Percentiles rank a stretch among this genome's conserved stretches.
phyloP scores from a whole-genome alignment of 352 stramenopile genomes.

The Lagenidium giganteum region DNA sequence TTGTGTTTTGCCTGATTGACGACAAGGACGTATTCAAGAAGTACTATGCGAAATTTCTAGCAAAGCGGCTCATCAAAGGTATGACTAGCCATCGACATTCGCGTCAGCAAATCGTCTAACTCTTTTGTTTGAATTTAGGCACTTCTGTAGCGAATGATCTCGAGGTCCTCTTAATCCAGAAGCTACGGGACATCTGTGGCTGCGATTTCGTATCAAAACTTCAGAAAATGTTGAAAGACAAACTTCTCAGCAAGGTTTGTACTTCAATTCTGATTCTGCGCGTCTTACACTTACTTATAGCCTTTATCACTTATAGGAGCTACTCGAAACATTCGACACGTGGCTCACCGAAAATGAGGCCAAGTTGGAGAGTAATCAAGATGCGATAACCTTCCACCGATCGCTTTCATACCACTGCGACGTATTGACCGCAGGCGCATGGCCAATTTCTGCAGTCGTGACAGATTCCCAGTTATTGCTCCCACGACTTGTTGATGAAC shows the following conservation, averaged over 20 bases:
- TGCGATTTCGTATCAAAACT: slow-evolving; percentile 86
- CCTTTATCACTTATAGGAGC: slow-evolving; percentile 30
- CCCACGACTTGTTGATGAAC: slow-evolving; percentile 42
- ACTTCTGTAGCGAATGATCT: slow-evolving; percentile 71
- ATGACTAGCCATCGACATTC: background rate
- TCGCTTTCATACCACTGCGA: slow-evolving; percentile 65
- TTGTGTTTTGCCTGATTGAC: slow-evolving; percentile 86
- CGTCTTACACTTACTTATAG: background rate
- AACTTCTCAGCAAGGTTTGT: slow-evolving; percentile 74
- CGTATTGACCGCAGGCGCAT: slow-evolving; percentile 76
- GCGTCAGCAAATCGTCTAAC: background rate
- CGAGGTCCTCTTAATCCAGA: slow-evolving; percentile 76
- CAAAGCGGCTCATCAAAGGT: slow-evolving; percentile 85
- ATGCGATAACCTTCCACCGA: slow-evolving; percentile 55
- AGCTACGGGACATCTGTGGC: slow-evolving; percentile 80
- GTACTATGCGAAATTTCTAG: slow-evolving; percentile 83
- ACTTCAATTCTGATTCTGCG: background rate
- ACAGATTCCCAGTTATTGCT: slow-evolving; percentile 51
- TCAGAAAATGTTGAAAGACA: slow-evolving; percentile 87
- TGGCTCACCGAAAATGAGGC: slow-evolving; percentile 70
- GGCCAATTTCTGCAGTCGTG: slow-evolving; percentile 69
- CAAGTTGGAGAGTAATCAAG: slow-evolving; percentile 28
- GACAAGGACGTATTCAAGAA: slow-evolving; percentile 90
- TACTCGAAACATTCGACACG: slow-evolving; percentile 52
- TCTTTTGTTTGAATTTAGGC: slow-evolving; percentile 19